Base-by-base conservation (phyloP, 148 eudicot genomes). In the Mesembryanthemum crystallinum region DNA sequence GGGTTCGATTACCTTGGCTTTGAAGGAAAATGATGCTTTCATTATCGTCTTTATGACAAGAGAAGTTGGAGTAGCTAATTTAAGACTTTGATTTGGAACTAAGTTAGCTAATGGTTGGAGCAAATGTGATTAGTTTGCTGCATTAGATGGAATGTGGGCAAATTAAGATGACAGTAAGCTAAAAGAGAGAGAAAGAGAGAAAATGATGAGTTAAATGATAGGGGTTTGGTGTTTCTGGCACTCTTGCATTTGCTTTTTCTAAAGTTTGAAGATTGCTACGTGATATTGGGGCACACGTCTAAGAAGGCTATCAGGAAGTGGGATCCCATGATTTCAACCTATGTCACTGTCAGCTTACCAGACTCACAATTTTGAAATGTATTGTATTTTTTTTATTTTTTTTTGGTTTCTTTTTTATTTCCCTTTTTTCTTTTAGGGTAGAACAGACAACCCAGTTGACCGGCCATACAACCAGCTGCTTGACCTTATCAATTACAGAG, bases 1-100 rank as follows among this genome's bases (percentile, higher is more conserved):
- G 24, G 98, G 94, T 45, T 78, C 83, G 47, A 81, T 33, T 55
- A 88, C 83, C 84, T 83, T 92, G 84, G 78, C 80, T 78, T 85
- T 89, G 87, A 89, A 89, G 88, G 81, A 63, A 82, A 62, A 64
- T 73, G 79, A 75, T 51, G 77, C 74, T 79, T 81, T 86, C 67
- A 78, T 57, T 59, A 65, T 79, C 84, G 75, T 84, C 23, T 47
- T 54, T 60, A 23, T 59, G 79, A 70, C 51, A 33, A 55, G 12
- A 37, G 54, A 20, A 13, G 14, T 10, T 45, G 11, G 11, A 8
- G 14, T 45, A 45, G 7, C 49, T 10, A 7, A 45, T 11, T 3
- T 1, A 43, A 43, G 49, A 10, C 49, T 45, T 45, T 45, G 49
- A 45, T 45, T 45, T 13, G 14, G 7, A 45, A 45, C 49, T 27